Percentiles rank a stretch among this genome's conserved stretches.
Evolutionary conservation across 1,284 basidiomycete genomes (phyloP).

Genomic region (Limonomyces culmigenus): DNA sequence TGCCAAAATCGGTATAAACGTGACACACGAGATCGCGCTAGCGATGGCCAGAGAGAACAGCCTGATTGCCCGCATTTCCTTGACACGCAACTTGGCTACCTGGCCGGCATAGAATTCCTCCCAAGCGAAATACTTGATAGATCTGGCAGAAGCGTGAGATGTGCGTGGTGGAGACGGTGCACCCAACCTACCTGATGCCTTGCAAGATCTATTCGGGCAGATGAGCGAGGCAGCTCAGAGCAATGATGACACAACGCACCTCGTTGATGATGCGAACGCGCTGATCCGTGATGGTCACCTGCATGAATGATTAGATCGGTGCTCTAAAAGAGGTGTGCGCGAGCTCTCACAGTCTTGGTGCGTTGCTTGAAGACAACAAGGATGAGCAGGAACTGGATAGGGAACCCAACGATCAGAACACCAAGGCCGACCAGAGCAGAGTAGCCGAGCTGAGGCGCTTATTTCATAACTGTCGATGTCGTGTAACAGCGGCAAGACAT

Average conservation of each 20-base stretch:
- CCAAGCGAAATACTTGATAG: constrained; percentile 16
- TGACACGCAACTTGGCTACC: constrained; percentile 33
- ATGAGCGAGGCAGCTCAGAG: not conserved
- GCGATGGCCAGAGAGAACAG: not conserved
- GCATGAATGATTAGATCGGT: too few species aligned
- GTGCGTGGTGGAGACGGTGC: not conserved
- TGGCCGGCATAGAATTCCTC: constrained; percentile 31
- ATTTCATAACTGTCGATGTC: not conserved
- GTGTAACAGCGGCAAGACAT: constrained; percentile 2
- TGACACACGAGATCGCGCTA: not conserved
- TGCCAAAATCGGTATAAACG: constrained; percentile 46
- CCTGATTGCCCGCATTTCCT: constrained; percentile 24
- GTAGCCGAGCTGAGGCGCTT: constrained; percentile 40
- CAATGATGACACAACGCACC: constrained; percentile 11
- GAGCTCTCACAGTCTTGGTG: constrained; percentile 49
- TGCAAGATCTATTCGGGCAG: constrained; percentile 32
- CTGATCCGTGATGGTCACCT: constrained; percentile 55
- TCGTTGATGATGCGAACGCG: constrained; percentile 51
- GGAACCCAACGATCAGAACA: constrained; percentile 17
- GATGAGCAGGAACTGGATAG: constrained; percentile 47
- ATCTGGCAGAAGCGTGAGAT: not conserved
- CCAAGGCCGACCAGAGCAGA: constrained; percentile 59
- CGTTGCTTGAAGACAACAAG: constrained; percentile 46
- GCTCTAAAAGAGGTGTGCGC: too few species aligned
- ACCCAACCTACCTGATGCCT: constrained; percentile 35